Conservation (phyloP, 805 yeast species). For the Metschnikowia matae region DNA sequence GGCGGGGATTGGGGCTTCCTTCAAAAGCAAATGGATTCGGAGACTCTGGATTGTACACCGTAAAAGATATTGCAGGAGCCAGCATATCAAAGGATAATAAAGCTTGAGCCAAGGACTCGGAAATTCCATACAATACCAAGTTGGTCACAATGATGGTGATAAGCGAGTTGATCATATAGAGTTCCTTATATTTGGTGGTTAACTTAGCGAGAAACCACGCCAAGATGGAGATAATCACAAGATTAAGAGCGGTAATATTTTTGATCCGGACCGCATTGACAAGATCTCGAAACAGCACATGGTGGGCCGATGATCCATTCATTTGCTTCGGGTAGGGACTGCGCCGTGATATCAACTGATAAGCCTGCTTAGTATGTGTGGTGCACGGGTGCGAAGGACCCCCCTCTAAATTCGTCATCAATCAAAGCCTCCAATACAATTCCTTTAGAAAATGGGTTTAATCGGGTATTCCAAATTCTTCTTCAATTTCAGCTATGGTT, state of each 20-base stretch:
- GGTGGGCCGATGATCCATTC: neutral
- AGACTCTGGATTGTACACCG: neutral
- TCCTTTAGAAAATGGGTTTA: neutral
- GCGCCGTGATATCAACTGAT: neutral
- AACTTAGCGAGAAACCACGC: constrained; percentile 48
- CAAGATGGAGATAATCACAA: constrained; percentile 47
- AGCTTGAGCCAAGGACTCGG: constrained; percentile 86
- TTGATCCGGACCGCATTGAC: constrained; percentile 36
- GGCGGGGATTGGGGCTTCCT: neutral
- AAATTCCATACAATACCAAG: constrained; percentile 77
- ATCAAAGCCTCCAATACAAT: too few species aligned
- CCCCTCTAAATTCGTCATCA: neutral
- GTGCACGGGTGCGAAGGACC: neutral
- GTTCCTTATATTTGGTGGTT: constrained; percentile 52
- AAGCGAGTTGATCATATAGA: constrained; percentile 62
- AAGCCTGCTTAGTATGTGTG: neutral
- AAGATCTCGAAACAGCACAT: constrained; percentile 6
- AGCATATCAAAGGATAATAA: constrained; percentile 32
- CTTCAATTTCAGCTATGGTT: neutral
- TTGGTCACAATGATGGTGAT: constrained; percentile 81
- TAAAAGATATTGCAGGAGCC: constrained; percentile 5
- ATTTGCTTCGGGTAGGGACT: neutral
- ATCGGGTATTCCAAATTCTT: neutral
- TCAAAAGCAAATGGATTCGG: neutral
- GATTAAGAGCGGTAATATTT: constrained; percentile 55